Conservation (phyloP, 202 grass and related monocot genomes). For the Eragrostis tef region DNA sequence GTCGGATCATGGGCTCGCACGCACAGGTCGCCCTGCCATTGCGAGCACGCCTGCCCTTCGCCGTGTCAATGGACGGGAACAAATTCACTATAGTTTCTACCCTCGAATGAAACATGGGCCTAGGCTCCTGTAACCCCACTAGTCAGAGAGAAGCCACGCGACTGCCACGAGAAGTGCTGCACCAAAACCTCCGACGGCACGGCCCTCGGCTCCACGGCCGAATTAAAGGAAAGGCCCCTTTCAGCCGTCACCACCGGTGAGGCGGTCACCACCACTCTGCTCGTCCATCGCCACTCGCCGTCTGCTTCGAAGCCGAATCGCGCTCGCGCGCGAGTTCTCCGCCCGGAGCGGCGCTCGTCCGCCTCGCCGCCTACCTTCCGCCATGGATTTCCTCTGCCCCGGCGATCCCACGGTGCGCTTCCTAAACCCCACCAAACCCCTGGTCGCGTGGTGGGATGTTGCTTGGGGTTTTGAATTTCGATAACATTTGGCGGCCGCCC, state of each 20-base stretch:
- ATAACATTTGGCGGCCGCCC: neutral
- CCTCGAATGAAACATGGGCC: neutral
- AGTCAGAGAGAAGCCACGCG: neutral
- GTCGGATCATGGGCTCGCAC: slow-evolving; percentile 4
- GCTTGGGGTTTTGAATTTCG: neutral
- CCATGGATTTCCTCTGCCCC: slow-evolving; percentile 57
- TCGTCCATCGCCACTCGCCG: neutral
- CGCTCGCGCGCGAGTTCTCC: neutral
- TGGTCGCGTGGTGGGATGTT: neutral
- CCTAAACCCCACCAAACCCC: neutral
- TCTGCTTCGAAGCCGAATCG: neutral
- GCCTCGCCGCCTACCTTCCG: neutral
- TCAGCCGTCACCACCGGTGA: neutral
- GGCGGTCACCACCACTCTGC: neutral
- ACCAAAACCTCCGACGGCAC: neutral
- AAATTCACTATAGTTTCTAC: neutral
- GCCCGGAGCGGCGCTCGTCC: neutral
- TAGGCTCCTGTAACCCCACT: neutral
- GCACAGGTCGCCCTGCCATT: neutral
- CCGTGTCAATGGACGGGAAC: no score
- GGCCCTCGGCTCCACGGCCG: neutral
- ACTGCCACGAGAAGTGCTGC: neutral
- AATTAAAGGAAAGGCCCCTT: neutral
- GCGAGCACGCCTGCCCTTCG: neutral
- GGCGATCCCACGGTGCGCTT: slow-evolving; percentile 34